A percentile compares a stretch with the other conserved stretches of the same genome.
phyloP scores from a whole-genome alignment of 768 basidiomycete genomes.

The Auriscalpium orientale region DNA sequence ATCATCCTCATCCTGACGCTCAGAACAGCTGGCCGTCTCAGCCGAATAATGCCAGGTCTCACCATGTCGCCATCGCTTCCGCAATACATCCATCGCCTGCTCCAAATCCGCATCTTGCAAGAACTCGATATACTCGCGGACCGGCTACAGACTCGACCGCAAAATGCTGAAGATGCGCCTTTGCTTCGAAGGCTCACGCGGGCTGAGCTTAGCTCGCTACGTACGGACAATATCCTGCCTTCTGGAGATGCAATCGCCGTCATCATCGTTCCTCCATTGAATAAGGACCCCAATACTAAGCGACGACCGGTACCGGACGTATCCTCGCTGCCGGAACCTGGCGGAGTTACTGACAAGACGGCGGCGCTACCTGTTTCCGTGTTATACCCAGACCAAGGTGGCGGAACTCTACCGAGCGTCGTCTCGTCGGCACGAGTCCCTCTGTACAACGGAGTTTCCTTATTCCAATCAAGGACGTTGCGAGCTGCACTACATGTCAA shows the following conservation, averaged over 20 bases:
- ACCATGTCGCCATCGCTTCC: conserved; percentile 36
- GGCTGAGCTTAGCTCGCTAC: conserved; percentile 46
- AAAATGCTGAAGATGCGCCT: conserved; percentile 18
- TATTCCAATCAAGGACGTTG: conserved; percentile 58
- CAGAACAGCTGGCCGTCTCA: not conserved
- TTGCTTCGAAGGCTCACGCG: conserved; percentile 60
- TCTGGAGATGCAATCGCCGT: conserved; percentile 55
- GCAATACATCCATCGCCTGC: conserved; percentile 53
- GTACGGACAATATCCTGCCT: conserved; percentile 39
- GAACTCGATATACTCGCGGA: conserved; percentile 59
- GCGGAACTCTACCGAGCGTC: conserved; percentile 14
- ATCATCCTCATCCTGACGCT: too few relatives aligned
- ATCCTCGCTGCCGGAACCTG: conserved; percentile 2
- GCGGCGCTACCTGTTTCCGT: conserved; percentile 11
- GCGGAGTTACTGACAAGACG: not conserved
- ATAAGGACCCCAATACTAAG: conserved; percentile 42
- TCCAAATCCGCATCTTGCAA: conserved; percentile 69
- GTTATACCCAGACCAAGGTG: conserved; percentile 19
- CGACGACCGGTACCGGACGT: conserved; percentile 27
- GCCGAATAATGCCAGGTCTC: conserved; percentile 17
- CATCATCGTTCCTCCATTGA: conserved; percentile 60
- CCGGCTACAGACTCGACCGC: conserved; percentile 28
- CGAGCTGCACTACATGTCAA: conserved; percentile 49
- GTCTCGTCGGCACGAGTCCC: conserved; percentile 40
- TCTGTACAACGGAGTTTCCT: conserved; percentile 54